Base-by-base conservation (phyloP, 2,329 filamentous ascomycete genomes). In the Zarea fungicola region DNA sequence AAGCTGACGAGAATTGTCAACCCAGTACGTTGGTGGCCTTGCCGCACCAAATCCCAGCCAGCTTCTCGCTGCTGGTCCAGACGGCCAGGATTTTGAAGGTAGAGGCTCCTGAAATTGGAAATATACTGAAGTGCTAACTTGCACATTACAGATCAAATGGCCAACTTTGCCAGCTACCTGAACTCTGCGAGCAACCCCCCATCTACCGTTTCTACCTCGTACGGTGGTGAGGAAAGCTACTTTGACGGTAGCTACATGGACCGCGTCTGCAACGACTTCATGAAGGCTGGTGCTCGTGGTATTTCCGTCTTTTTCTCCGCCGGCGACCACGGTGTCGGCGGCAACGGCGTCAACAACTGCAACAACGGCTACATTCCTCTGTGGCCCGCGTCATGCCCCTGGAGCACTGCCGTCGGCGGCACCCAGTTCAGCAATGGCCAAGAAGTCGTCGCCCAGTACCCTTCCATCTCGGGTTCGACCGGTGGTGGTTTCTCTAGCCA, bases 201-300 rank as follows among this genome's bases (percentile, higher is more conserved):
- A 3, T 45, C 51, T 11, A 74, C 78, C 50, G 73, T 80, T 49
- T 74, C 69, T 19, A 76, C 75, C 21, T 76, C 23, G n/a, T 81
- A 81, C 60, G 70, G 66, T 14, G 74, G 73, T 55, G 73, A 75
- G 53, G 76, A 81, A 61, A 69, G 65, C 10, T 69, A 72, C 47
- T 61, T 49, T 13, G 40, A 47, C 13, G 23, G 22, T 3, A 26
- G 26, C 25, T 56, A 56, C 50, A 37, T 54, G 16, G 57, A 66
- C 34, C 66, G 77, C 3, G 75, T 80, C 58, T 80, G 76, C 59
- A 62, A 67, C 51, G 76, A 80, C 64, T 79, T 75, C 59, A 71
- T 79, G 70, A 80, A 80, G 65, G 69, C 78, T 2, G 76, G 72
- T 16, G 43, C 77, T 77, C 41, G 49, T 5, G 76, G 76, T 25